Base-by-base conservation (phyloP, 2,329 filamentous ascomycete genomes). In the Xylariaceae sp. region DNA sequence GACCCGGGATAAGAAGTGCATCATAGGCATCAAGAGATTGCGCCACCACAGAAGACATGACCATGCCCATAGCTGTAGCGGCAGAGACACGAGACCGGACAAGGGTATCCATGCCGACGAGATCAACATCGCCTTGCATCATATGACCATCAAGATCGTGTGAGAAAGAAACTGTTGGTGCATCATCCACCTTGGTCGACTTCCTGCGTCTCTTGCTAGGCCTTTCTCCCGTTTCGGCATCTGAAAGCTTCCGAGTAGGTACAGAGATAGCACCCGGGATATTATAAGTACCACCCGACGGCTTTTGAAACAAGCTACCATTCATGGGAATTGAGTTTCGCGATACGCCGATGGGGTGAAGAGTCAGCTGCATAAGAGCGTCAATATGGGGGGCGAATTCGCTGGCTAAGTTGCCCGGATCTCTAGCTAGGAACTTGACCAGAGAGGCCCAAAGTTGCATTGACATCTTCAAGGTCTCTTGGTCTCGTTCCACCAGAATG, bases 141-240 rank as follows among this genome's bases (percentile, higher is more conserved):
- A 98, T 96, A 56, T 95, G 91, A 8, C 91, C 93, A 64, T 98
- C 93, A 16, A 98, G 89, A 64, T 98, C 95, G 66, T 98, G 93
- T 1, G 86, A 80, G n/a, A 86, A 72, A n/a, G 72, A 78, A 4
- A 77, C 69, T 1, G 79, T 70, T 1, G 78, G 71, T 7, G 77
- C 68, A 22, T 91, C 85, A 44, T 93, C 88, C 17, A 79, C 70
- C 71, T 94, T 95, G n/a, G 87, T 83, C 0, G 87, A 87, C 66
- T 90, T 94, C 49, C 90, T 83, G 25, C 90, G 80, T 53, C 88
- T 83, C 67, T 93, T 88, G 2, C 83, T 73, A 12, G 82, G 75
- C 49, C 86, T 78, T 48, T 88, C 80, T 11, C 73, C 68, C 5
- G 70, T 71, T 44, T 81, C 74, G 0, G 75, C 71, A 8, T 78